Percentiles rank a stretch among this genome's conserved stretches.
Conservation (phyloP, 805 yeast genomes). For the Monosporozyma siamensis region DNA sequence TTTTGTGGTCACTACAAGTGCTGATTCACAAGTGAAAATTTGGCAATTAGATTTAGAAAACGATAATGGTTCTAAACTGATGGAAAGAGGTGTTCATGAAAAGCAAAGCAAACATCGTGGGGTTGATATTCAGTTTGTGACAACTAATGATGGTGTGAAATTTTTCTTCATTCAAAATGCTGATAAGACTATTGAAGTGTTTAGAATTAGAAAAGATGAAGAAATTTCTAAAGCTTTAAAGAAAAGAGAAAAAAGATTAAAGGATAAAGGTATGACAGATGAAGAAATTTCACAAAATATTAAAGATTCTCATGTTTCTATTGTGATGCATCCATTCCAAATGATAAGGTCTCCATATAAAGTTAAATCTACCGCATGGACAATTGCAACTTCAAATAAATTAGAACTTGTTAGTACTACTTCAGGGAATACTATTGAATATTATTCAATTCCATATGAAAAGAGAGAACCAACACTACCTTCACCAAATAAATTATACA, state of each 20-base stretch:
- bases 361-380: conserved; percentile 62
- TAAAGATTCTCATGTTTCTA: conserved; percentile 40
- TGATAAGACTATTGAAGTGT: conserved; percentile 73
- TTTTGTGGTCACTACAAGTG: conserved; percentile 61
- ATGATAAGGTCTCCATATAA: conserved; percentile 56
- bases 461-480: conserved; percentile 37
- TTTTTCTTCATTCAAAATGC: conserved; percentile 66
- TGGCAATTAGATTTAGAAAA: conserved; percentile 61
- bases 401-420: conserved; percentile 58
- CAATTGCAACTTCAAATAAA: conserved; percentile 36
- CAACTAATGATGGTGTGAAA: conserved; percentile 16
- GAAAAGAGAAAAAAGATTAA: conserved; percentile 68
- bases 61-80: conserved; percentile 38
- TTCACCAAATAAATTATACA: conserved; percentile 39
- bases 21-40: conserved; percentile 71
- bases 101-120: conserved; percentile 73
- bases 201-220: conserved; percentile 62
- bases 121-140: conserved; percentile 43
- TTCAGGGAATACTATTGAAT: conserved; percentile 66
- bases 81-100: conserved; percentile 56
- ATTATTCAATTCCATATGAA: conserved; percentile 53
- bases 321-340: conserved; percentile 61
- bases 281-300: conserved; percentile 49
- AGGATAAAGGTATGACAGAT: conserved; percentile 55
- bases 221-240: conserved; percentile 72